Evolutionary conservation across 1,284 basidiomycete species (phyloP).

Genomic region (Puccinia hordei): DNA sequence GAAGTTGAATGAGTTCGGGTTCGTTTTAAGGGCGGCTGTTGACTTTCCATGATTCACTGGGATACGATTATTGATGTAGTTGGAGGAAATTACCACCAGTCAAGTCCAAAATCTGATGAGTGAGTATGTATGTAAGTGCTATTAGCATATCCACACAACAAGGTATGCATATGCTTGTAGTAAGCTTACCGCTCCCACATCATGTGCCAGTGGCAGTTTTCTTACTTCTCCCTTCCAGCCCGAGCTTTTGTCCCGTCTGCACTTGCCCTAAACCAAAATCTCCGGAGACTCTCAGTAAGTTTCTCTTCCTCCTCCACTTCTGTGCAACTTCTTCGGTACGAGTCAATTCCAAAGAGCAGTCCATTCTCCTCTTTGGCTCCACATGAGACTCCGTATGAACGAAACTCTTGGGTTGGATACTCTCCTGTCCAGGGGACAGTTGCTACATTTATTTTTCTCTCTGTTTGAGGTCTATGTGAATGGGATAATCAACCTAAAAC

Average conservation of each 20-base stretch:
- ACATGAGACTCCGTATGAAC: conserved; percentile 11
- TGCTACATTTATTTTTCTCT: conserved; percentile 20
- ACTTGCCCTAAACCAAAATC: no score
- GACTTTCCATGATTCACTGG: not conserved
- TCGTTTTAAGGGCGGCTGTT: not conserved
- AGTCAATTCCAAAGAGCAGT: not conserved
- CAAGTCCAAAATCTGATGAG: no score
- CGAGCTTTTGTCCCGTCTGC: no score
- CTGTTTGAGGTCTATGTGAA: conserved; percentile 39
- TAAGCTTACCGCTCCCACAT: no score
- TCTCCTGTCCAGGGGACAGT: not conserved
- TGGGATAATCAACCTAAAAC: not conserved
- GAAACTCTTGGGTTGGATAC: not conserved
- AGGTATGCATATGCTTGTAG: not conserved
- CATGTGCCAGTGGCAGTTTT: no score
- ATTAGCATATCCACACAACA: not conserved
- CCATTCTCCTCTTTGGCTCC: not conserved
- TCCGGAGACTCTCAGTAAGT: not conserved
- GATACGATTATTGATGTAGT: no score
- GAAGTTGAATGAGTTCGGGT: not conserved
- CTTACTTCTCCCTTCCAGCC: no score
- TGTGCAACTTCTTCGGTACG: not conserved
- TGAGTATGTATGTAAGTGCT: no score
- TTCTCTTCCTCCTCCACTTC: not conserved
- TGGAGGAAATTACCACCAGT: no score